Conservation (phyloP, 192 early-diverging fungal genomes). For the Coemansia sp. region DNA sequence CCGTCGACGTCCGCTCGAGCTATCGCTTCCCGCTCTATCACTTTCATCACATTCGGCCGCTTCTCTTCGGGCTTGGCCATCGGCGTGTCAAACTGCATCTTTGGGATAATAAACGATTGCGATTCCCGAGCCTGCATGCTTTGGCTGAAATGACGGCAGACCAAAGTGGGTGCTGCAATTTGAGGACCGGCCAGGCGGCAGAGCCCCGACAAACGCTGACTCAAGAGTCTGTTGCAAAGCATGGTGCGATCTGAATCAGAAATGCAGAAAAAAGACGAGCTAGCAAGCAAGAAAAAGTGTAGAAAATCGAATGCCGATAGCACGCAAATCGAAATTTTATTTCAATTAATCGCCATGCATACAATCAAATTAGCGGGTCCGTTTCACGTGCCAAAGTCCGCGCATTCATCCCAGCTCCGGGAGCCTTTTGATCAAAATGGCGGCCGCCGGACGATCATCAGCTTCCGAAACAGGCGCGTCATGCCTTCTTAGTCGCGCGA, state of each 20-base stretch:
- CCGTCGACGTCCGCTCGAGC: conserved; percentile 59
- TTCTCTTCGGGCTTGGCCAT: conserved; percentile 36
- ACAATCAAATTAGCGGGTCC: not conserved
- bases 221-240: conserved; percentile 10
- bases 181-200: not conserved
- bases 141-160: conserved; percentile 11
- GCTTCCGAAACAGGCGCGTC: conserved; percentile 1
- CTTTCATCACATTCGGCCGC: conserved; percentile 64
- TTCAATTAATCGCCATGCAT: not conserved
- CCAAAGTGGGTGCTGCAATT: not conserved
- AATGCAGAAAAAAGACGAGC: not conserved
- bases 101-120: conserved; percentile 45
- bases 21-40: conserved; percentile 63
- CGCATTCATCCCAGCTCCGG: not conserved
- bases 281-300: not conserved
- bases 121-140: not conserved
- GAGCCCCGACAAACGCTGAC: conserved; percentile 13
- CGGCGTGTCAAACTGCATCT: conserved; percentile 52
- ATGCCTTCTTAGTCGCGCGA: not conserved
- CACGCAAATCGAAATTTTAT: not conserved
- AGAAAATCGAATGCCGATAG: not conserved
- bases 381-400: conserved; percentile 11
- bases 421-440: not conserved
- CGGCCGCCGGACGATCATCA: not conserved
- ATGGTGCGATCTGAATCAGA: conserved; percentile 6